Percentiles rank a stretch among this genome's conserved stretches.
phyloP scores from a whole-genome alignment of 2,329 filamentous ascomycete genomes.

The Diaporthe longicolla region DNA sequence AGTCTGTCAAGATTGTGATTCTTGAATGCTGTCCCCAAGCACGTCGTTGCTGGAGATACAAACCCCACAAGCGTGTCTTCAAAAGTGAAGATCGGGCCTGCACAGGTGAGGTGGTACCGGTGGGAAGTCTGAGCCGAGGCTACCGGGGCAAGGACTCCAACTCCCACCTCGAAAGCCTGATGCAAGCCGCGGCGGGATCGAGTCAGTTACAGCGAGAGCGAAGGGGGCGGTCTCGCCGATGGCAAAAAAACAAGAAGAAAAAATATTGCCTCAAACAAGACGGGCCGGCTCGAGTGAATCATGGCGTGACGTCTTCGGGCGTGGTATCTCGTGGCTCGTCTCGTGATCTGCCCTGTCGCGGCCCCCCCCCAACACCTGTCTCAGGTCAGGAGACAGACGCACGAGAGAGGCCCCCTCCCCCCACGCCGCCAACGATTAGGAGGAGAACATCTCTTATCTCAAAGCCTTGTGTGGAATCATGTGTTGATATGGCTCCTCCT shows the following conservation, averaged over 20 bases:
- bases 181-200: conserved; percentile 8
- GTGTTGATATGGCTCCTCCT: background rate
- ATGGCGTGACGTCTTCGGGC: conserved; percentile 1
- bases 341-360: background rate
- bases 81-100: background rate
- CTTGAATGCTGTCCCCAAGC: too few relatives aligned
- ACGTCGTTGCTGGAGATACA: too few relatives aligned
- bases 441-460: background rate
- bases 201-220: conserved; percentile 6
- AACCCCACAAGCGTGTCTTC: too few relatives aligned
- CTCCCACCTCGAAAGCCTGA: background rate
- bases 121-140: background rate
- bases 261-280: background rate
- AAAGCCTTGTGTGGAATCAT: background rate
- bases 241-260: background rate
- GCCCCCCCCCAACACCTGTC: background rate
- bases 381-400: conserved; percentile 12
- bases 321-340: background rate
- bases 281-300: background rate
- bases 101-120: background rate
- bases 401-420: background rate
- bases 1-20: background rate
- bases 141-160: background rate
- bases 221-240: background rate
- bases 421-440: background rate